Evolutionary conservation across 1,284 basidiomycete species (phyloP).

Genomic region (Rhodofomes roseus): DNA sequence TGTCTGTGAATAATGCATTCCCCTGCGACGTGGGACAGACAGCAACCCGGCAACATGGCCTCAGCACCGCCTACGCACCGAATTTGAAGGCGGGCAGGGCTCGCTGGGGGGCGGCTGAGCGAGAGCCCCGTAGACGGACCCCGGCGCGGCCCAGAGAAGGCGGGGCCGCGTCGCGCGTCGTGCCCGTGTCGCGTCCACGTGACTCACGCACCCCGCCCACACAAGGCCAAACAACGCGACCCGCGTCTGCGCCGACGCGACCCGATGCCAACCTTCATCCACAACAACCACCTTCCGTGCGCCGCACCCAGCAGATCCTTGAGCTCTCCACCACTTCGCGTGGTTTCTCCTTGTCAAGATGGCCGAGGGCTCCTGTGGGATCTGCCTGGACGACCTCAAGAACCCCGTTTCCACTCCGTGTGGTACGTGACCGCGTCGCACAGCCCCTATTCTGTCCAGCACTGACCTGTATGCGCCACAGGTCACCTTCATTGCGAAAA

Average conservation of each 20-base stretch:
- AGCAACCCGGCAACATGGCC: background rate
- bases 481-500: slow-evolving; percentile 61
- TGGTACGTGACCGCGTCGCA: slow-evolving; percentile 35
- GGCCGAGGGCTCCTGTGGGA: slow-evolving; percentile 34
- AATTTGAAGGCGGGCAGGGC: background rate
- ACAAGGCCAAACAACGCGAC: slow-evolving; percentile 4
- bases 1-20: background rate
- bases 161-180: background rate
- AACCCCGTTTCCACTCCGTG: slow-evolving; percentile 60
- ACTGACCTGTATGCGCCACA: slow-evolving; percentile 20
- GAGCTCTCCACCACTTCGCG: background rate
- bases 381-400: slow-evolving; percentile 51
- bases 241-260: slow-evolving; percentile 2
- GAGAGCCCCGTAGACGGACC: slow-evolving; percentile 6
- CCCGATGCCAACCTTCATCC: slow-evolving; percentile 1
- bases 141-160: background rate
- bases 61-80: background rate
- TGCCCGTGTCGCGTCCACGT: slow-evolving; percentile 1
- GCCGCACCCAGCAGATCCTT: background rate
- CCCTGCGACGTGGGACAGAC: background rate
- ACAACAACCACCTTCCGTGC: background rate
- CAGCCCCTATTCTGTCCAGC: background rate
- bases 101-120: background rate
- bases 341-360: slow-evolving; percentile 6
- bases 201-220: background rate